Percentiles rank a stretch among this genome's conserved stretches.
Evolutionary conservation across 768 basidiomycete species (phyloP).

Genomic region (Xanthoconium purpureum): DNA sequence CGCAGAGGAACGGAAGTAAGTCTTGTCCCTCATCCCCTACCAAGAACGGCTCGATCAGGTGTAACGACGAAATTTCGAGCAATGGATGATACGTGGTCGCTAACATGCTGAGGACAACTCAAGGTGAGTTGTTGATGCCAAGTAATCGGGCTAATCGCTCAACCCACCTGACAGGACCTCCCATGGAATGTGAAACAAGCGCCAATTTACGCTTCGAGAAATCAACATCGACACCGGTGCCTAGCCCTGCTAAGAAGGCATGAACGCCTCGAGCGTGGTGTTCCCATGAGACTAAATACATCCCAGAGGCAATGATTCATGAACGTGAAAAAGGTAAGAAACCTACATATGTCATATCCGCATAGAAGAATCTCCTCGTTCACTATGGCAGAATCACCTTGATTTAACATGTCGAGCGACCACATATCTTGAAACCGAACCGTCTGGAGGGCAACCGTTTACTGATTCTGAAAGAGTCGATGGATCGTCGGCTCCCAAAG

Average conservation of each 20-base stretch:
- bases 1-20: neutral
- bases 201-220: conserved; percentile 5
- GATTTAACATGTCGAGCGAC: conserved; percentile 8
- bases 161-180: neutral
- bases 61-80: conserved; percentile 5
- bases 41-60: conserved; percentile 1
- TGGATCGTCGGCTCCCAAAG: conserved; percentile 8
- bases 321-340: conserved; percentile 1
- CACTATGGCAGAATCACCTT: conserved; percentile 10
- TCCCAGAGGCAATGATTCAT: too few species aligned
- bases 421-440: conserved; percentile 10
- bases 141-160: too few species aligned
- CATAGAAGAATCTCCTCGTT: conserved; percentile 3
- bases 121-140: neutral
- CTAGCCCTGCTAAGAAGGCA: conserved; percentile 2
- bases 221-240: conserved; percentile 7
- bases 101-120: neutral
- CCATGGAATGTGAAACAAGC: conserved; percentile 1
- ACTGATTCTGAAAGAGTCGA: neutral
- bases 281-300: too few species aligned
- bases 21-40: neutral
- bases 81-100: neutral
- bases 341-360: neutral
- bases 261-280: conserved; percentile 2
- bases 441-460: neutral